Base-by-base conservation (phyloP, 2,329 filamentous ascomycete genomes). In the Neocucurbitaria cava region DNA sequence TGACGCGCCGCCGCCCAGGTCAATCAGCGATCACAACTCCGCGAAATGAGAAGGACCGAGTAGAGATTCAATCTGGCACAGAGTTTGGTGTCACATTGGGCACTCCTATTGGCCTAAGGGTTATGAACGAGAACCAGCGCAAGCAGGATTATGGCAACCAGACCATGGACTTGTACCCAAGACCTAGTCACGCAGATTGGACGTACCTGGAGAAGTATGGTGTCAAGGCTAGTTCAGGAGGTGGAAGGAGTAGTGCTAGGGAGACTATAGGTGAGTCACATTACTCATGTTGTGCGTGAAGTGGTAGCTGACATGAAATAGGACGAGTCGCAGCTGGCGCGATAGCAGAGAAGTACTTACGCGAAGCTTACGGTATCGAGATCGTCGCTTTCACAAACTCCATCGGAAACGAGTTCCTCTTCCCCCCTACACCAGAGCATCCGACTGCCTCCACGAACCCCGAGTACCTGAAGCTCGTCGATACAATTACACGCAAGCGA, bases 121-220 rank as follows among this genome's bases (percentile, higher is more conserved):
- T 98, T 39, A 83, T 88, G 76, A 98, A 98, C 77, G 88, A 98
- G 81, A 93, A 98, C 76, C 92, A 96, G 74, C 83, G 94, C 59
- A 94, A 93, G 33, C 88, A 91, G 74, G 95, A 99, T 81, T 98
- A 98, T 78, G 90, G 90, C 52, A 86, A 87, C 78, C 85, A 87
- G 73, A 96, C 93, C 26, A 97, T 97, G 86, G 91, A 98, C 77
- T 80, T 87, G 59, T 98, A 89, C 83, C 95, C 95, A 4, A 86
- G 95, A 46, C 95, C 94, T 31, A 92, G 88, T 74, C 95, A 98
- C 78, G 94, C 95, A 56, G 94, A 98, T 79, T 97, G 90, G 86
- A 98, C 95, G 56, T 98, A 98, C 79, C 83, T 96, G 57, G 91
- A 96, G 77, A 98, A 98, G 81, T 99, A 99, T 76, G 94, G 94